A percentile compares a stretch with the other conserved stretches of the same genome.
Evolutionary conservation across 2,329 filamentous ascomycete genomes (phyloP).

Genomic region (Fusarium denticulatum): DNA sequence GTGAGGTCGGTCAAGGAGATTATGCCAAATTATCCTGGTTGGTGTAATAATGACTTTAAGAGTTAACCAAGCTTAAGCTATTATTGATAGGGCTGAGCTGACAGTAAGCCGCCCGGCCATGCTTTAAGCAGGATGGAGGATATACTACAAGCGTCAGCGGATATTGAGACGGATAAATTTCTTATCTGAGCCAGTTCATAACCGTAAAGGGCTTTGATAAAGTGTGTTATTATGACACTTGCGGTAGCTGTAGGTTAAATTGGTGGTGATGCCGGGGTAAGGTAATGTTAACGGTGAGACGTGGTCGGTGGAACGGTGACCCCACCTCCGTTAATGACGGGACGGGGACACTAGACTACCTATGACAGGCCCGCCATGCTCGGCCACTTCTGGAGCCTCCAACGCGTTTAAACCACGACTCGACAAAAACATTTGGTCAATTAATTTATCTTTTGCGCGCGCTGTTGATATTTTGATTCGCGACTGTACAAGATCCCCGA

Average conservation of each 20-base stretch:
- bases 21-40: not conserved
- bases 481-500: constrained; percentile 16
- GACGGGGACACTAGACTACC: not conserved
- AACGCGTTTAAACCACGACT: constrained; percentile 28
- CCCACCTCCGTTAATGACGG: constrained; percentile 19
- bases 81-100: not conserved
- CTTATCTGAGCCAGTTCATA: not conserved
- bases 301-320: not conserved
- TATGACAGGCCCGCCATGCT: constrained; percentile 13
- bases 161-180: not conserved
- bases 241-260: not conserved
- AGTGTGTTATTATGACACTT: not conserved
- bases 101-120: not conserved
- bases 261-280: not conserved
- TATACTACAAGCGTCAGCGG: not conserved
- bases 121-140: not conserved
- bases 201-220: not conserved
- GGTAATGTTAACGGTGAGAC: not conserved
- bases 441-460: constrained; percentile 26
- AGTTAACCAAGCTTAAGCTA: not conserved
- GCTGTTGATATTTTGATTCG: constrained; percentile 26
- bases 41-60: not conserved
- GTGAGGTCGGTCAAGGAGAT: not conserved
- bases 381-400: constrained; percentile 7
- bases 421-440: constrained; percentile 37